Conservation (phyloP, 2,329 filamentous ascomycete genomes). For the Diplodia mutila region DNA sequence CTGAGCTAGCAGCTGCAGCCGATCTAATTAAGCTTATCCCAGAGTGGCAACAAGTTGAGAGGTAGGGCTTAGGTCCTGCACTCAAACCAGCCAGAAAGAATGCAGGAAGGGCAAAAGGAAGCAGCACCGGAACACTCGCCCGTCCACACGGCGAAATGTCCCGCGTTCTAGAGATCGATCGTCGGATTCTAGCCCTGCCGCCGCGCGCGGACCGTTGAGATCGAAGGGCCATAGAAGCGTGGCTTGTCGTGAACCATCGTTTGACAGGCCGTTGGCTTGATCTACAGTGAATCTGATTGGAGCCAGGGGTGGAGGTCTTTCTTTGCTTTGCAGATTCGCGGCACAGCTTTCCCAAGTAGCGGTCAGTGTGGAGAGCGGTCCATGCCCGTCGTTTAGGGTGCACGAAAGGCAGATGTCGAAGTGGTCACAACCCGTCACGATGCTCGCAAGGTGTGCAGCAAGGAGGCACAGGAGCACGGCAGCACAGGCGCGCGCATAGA, state of each 20-base stretch:
- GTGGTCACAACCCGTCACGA: background rate
- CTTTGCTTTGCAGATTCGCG: background rate
- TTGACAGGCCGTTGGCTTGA: background rate
- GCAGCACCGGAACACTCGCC: background rate
- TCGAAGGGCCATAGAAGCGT: background rate
- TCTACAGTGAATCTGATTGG: background rate
- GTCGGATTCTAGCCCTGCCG: background rate
- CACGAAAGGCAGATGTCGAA: background rate
- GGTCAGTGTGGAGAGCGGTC: background rate
- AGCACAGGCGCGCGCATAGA: background rate
- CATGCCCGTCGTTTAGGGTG: background rate
- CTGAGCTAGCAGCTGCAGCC: background rate
- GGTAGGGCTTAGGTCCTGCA: background rate
- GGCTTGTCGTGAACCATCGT: background rate
- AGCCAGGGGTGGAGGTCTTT: background rate
- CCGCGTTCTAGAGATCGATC: background rate
- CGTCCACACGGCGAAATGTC: background rate
- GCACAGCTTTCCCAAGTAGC: background rate
- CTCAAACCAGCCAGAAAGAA: background rate
- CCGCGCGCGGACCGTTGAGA: constrained; percentile 1
- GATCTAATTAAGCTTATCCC: constrained; percentile 2
- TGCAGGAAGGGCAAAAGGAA: background rate
- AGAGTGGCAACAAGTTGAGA: background rate
- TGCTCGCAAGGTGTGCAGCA: background rate
- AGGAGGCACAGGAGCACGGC: background rate